phyloP scores from a whole-genome alignment of 805 yeast species.

The Tetrapisispora arboricola region DNA sequence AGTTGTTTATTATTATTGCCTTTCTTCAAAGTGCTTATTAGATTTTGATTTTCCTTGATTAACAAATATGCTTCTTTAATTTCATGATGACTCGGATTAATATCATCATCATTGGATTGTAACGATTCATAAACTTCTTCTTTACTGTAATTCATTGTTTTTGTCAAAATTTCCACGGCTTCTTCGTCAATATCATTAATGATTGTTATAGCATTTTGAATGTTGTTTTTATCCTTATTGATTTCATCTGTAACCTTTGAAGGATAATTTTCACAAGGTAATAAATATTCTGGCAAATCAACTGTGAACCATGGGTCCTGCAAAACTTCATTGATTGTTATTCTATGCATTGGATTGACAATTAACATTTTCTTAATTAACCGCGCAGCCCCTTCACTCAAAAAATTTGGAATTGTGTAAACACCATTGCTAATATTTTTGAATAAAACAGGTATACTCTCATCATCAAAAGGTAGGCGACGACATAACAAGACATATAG shows the following conservation, averaged over 20 bases:
- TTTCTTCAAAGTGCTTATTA: slow-evolving; percentile 50
- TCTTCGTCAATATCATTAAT: slow-evolving; percentile 48
- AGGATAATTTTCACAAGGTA: slow-evolving; percentile 25
- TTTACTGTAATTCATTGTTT: slow-evolving; percentile 82
- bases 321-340: slow-evolving; percentile 84
- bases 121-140: slow-evolving; percentile 75
- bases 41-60: slow-evolving; percentile 66
- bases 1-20: slow-evolving; percentile 33
- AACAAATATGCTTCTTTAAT: slow-evolving; percentile 78
- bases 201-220: not conserved
- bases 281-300: slow-evolving; percentile 71
- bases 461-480: slow-evolving; percentile 91
- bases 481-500: slow-evolving; percentile 94
- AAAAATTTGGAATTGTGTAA: slow-evolving; percentile 77
- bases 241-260: slow-evolving; percentile 5
- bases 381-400: slow-evolving; percentile 77
- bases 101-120: slow-evolving; percentile 28
- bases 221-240: slow-evolving; percentile 5
- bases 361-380: slow-evolving; percentile 83
- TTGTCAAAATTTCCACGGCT: slow-evolving; percentile 61
- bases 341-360: slow-evolving; percentile 88
- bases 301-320: slow-evolving; percentile 90
- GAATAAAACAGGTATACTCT: slow-evolving; percentile 87
- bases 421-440: slow-evolving; percentile 90
- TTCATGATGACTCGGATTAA: slow-evolving; percentile 52